Conservation (phyloP, 345 rosid species). For the Draba incana region DNA sequence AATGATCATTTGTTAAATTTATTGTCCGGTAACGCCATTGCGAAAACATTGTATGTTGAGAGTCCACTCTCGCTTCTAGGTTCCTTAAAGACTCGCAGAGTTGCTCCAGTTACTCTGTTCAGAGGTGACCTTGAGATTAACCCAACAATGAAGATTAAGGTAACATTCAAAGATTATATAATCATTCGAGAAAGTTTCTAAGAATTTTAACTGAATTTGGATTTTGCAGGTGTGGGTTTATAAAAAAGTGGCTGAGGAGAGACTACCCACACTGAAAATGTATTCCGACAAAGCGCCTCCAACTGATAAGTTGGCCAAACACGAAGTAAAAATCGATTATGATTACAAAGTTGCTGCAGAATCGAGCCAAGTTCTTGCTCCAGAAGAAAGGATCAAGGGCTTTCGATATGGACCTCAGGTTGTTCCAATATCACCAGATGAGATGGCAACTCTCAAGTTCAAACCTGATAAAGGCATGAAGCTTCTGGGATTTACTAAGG, state of each 20-base stretch:
- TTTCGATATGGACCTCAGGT: constrained; percentile 94
- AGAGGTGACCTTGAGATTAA: constrained; percentile 87
- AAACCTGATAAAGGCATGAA: constrained; percentile 90
- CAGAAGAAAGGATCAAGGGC: constrained; percentile 93
- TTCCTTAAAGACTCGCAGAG: constrained; percentile 70
- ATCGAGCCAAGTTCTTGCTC: constrained; percentile 65
- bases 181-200: neutral
- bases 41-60: constrained; percentile 65
- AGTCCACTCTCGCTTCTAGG: constrained; percentile 79
- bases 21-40: constrained; percentile 57
- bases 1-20: constrained; percentile 71
- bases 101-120: constrained; percentile 76
- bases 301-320: constrained; percentile 77
- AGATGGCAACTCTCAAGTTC: constrained; percentile 75
- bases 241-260: constrained; percentile 92
- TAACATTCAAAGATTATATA: constrained; percentile 29
- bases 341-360: constrained; percentile 68
- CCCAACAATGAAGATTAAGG: constrained; percentile 81
- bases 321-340: constrained; percentile 86
- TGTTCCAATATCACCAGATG: constrained; percentile 80
- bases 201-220: neutral
- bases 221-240: constrained; percentile 86
- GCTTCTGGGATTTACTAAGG: constrained; percentile 85
- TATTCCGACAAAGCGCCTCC: constrained; percentile 89
- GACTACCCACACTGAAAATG: constrained; percentile 80